Conservation (phyloP, 1,284 basidiomycete species). For the Mycena citricolor region DNA sequence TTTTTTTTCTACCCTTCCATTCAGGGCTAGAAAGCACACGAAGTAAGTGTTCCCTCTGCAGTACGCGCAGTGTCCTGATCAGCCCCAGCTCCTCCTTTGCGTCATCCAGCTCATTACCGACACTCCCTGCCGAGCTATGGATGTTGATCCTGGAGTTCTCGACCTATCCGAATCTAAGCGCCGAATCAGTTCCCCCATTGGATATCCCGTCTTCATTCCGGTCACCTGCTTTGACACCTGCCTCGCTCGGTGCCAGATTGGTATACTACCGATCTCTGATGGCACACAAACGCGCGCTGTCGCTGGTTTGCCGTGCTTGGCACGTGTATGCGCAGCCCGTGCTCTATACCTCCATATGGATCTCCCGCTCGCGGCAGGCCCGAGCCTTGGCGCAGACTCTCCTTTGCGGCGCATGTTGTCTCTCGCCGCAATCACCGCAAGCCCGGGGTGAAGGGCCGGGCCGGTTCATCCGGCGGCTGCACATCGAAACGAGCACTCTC, state of each 20-base stretch:
- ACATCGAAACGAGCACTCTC: conserved; percentile 67
- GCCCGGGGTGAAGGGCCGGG: conserved; percentile 43
- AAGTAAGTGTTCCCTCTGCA: no score
- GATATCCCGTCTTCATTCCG: conserved; percentile 49
- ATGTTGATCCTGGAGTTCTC: conserved; percentile 55
- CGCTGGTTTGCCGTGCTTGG: conserved; percentile 58
- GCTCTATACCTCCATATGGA: conserved; percentile 70
- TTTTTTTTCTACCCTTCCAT: no score
- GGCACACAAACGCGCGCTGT: conserved; percentile 47
- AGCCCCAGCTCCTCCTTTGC: no score
- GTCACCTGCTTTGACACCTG: conserved; percentile 38
- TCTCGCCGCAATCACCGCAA: conserved; percentile 23
- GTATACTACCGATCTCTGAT: conserved; percentile 48
- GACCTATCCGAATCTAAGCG: conserved; percentile 13
- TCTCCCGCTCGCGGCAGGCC: conserved; percentile 56
- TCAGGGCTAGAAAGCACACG: no score
- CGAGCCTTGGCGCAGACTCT: conserved; percentile 55
- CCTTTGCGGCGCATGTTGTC: conserved; percentile 41
- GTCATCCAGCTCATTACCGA: no score
- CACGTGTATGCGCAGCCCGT: conserved; percentile 50
- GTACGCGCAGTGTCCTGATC: no score
- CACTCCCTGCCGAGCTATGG: conserved; percentile 61
- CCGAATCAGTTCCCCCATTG: conserved; percentile 27
- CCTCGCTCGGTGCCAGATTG: conserved; percentile 35
- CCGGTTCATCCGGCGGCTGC: conserved; percentile 57